Percentiles rank a stretch among this genome's conserved stretches.
phyloP scores from a whole-genome alignment of 2,329 filamentous ascomycete genomes.

The Camptophora hylomeconis region DNA sequence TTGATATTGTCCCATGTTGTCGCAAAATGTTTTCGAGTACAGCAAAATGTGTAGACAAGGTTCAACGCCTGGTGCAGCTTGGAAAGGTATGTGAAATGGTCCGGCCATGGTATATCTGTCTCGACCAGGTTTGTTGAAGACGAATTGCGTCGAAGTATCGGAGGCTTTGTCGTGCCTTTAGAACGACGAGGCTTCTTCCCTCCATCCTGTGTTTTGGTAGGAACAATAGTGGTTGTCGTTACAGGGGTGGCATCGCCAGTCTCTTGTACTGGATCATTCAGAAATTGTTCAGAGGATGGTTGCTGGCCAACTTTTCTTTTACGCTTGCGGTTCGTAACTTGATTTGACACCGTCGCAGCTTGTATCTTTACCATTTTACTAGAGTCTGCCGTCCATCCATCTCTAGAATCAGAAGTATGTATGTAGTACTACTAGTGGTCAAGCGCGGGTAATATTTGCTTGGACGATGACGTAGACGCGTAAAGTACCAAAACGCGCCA shows the following conservation, averaged over 20 bases:
- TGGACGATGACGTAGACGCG: conserved; percentile 3
- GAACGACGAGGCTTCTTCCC: conserved; percentile 38
- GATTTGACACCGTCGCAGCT: conserved; percentile 28
- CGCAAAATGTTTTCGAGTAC: conserved; percentile 77
- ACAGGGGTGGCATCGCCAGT: conserved; percentile 5
- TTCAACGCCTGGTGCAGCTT: conserved; percentile 77
- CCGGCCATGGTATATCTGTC: conserved; percentile 55
- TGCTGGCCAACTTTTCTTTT: conserved; percentile 20
- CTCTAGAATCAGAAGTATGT: no score
- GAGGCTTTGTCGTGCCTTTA: conserved; percentile 23
- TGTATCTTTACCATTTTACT: conserved; percentile 30
- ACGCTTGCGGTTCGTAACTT: conserved; percentile 26
- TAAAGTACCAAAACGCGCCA: no score
- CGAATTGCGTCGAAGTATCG: conserved; percentile 25
- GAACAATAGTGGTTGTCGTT: conserved; percentile 31
- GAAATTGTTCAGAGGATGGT: not conserved
- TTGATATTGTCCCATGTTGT: conserved; percentile 87
- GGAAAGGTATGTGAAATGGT: conserved; percentile 57
- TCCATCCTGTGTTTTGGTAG: conserved; percentile 46
- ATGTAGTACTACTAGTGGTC: no score
- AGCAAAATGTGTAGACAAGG: conserved; percentile 88
- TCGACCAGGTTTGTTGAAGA: conserved; percentile 38
- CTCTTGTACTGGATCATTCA: conserved; percentile 10
- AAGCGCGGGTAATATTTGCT: no score
- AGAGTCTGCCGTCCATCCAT: no score